These are phyloP conservation scores for Kuraishia hungarica DNA, from an alignment of 805 yeast genomes.

Conservation along the genomic window DNA sequence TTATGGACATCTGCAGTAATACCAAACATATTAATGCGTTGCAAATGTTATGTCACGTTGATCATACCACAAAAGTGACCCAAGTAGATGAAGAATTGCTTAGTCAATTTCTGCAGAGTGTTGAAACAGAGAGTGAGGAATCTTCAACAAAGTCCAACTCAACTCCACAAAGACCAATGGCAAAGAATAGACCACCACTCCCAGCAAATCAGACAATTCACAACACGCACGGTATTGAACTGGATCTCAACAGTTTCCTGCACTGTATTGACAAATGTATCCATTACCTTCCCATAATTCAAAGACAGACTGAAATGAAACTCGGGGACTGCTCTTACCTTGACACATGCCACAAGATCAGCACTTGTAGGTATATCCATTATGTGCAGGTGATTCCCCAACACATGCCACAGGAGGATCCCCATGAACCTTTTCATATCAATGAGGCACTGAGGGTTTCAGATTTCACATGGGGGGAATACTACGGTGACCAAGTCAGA, in stretches of 20 bases:
- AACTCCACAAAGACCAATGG: background rate
- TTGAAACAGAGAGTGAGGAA: background rate
- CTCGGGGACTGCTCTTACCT: conserved; percentile 90
- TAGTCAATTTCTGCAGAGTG: background rate
- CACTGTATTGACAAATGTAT: conserved; percentile 27
- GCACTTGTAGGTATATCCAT: conserved; percentile 71
- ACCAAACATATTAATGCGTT: conserved; percentile 21
- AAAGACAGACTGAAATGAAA: conserved; percentile 53
- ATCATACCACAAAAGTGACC: conserved; percentile 19
- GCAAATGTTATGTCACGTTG: conserved; percentile 7
- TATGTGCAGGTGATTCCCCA: conserved; percentile 46
- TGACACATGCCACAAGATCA: conserved; percentile 87
- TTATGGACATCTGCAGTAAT: conserved; percentile 42
- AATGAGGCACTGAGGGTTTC: conserved; percentile 22
- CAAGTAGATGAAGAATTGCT: conserved; percentile 12
- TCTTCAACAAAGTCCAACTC: too few relatives aligned
- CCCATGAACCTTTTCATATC: conserved; percentile 6
- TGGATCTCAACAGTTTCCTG: conserved; percentile 15
- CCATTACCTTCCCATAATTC: conserved; percentile 48
- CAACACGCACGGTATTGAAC: background rate
- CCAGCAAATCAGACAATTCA: background rate
- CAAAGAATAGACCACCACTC: background rate
- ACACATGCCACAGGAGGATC: background rate
- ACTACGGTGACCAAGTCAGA: conserved; percentile 17
- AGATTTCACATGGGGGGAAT: conserved; percentile 38